Percentiles rank a stretch among this genome's conserved stretches.
Conservation (phyloP, 176 grass and related monocot species). For the Alopecurus myosuroides region DNA sequence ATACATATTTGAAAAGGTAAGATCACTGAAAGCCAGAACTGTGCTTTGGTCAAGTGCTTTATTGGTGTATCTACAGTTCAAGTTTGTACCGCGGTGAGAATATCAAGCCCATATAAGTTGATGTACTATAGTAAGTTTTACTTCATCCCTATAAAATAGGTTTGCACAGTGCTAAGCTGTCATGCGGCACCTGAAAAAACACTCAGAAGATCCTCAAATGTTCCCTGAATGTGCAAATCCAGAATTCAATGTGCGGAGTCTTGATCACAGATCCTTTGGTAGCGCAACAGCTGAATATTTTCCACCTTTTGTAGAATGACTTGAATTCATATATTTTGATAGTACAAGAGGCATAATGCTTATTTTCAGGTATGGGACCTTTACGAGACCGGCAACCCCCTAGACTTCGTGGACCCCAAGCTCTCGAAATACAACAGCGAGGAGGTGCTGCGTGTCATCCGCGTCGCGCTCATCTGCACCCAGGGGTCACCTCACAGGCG, state of each 20-base stretch:
- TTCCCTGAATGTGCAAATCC: not conserved
- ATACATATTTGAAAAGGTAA: conserved; percentile 31
- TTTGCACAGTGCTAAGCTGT: not conserved
- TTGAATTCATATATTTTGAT: not conserved
- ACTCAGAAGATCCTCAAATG: not conserved
- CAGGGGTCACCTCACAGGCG: conserved; percentile 47
- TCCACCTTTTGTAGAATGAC: not conserved
- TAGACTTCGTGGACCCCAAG: conserved; percentile 52
- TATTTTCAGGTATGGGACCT: conserved; percentile 52
- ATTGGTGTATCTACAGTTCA: not conserved
- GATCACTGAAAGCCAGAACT: not conserved
- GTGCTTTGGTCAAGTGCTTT: not conserved
- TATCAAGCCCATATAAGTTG: not conserved
- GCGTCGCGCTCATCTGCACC: conserved; percentile 54
- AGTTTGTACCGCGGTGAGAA: not conserved
- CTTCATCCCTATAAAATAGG: not conserved
- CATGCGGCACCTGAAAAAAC: not conserved
- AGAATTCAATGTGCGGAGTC: not conserved
- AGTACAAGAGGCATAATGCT: not conserved
- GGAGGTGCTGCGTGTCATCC: conserved; percentile 44
- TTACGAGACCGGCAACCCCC: conserved; percentile 31
- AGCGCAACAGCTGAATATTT: not conserved
- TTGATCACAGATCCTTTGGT: not conserved
- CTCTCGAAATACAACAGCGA: conserved; percentile 33
- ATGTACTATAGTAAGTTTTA: not conserved